A percentile compares a stretch with the other conserved stretches of the same genome.
Evolutionary conservation across 164 flowering plant species (phyloP).

Genomic region (Vitis amurensis): DNA sequence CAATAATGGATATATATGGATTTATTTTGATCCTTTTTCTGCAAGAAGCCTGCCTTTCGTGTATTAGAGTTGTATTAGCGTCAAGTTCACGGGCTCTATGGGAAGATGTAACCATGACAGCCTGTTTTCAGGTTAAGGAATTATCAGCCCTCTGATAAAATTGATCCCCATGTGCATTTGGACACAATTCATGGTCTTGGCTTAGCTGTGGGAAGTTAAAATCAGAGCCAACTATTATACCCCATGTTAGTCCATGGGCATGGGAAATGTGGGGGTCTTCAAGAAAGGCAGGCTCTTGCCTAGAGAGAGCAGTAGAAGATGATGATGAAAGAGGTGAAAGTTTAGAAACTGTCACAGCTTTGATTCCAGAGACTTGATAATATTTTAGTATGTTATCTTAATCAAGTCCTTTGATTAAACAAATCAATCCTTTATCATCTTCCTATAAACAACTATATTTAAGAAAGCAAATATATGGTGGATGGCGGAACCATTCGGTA

Average conservation of each 20-base stretch:
- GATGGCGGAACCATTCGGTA: neutral
- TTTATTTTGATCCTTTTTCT: neutral
- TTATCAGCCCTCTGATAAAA: neutral
- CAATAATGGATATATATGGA: neutral
- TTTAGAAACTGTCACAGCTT: slow-evolving; percentile 8
- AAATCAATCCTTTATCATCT: slow-evolving; percentile 13
- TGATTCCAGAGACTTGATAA: neutral
- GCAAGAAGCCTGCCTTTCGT: neutral
- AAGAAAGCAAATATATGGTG: slow-evolving; percentile 3
- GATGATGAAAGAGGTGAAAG: neutral
- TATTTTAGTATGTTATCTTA: slow-evolving; percentile 1
- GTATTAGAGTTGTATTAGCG: neutral
- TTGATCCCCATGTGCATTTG: no score
- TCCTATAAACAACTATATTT: slow-evolving; percentile 3
- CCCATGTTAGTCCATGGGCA: neutral
- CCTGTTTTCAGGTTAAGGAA: neutral
- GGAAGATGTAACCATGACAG: neutral
- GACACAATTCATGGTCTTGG: neutral
- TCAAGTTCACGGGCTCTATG: slow-evolving; percentile 4
- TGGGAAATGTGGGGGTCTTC: neutral
- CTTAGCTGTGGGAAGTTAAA: neutral
- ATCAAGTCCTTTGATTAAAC: slow-evolving; percentile 12
- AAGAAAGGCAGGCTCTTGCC: slow-evolving; percentile 6
- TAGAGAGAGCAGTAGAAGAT: slow-evolving; percentile 1
- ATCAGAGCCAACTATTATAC: neutral